Conservation (phyloP, 108 stramenopile species). For the Nitzschia sp. region DNA sequence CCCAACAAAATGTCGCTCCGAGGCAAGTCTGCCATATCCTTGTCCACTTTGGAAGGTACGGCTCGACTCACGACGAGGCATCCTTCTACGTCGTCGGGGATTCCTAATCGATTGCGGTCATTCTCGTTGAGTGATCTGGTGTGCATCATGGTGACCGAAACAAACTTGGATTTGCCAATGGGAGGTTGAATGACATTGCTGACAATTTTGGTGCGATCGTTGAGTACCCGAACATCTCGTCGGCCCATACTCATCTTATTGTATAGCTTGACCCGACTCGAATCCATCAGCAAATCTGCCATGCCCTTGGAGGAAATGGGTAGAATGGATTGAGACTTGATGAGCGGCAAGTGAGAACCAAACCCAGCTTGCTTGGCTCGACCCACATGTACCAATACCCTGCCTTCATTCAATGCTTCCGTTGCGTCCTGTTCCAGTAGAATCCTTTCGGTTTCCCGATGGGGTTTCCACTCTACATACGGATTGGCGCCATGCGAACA, state of each 20-base stretch:
- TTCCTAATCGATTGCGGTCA: slow-evolving; percentile 1
- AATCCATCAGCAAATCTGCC: slow-evolving; percentile 79
- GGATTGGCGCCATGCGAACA: slow-evolving; percentile 21
- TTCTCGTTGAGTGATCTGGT: slow-evolving; percentile 49
- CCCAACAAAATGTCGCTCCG: slow-evolving; percentile 81
- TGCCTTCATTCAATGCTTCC: slow-evolving; percentile 22
- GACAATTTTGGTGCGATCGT: slow-evolving; percentile 75
- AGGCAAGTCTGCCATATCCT: slow-evolving; percentile 18
- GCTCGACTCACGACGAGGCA: slow-evolving; percentile 85
- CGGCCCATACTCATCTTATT: slow-evolving; percentile 86
- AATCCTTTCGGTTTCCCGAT: slow-evolving; percentile 42
- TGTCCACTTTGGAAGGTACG: slow-evolving; percentile 30
- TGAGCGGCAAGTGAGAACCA: slow-evolving; percentile 67
- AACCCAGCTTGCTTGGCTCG: slow-evolving; percentile 40
- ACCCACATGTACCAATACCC: slow-evolving; percentile 66
- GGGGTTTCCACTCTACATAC: slow-evolving; percentile 62
- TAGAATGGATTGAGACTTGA: slow-evolving; percentile 70
- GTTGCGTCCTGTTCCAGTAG: slow-evolving; percentile 27
- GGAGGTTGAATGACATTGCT: slow-evolving; percentile 75
- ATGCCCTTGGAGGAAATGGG: slow-evolving; percentile 66
- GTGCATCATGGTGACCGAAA: slow-evolving; percentile 76
- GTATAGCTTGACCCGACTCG: slow-evolving; percentile 64
- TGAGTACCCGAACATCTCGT: slow-evolving; percentile 49
- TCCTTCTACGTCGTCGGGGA: slow-evolving; percentile 29
- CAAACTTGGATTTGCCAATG: slow-evolving; percentile 55